A percentile compares a stretch with the other conserved stretches of the same genome.
Conservation (phyloP, 768 basidiomycete genomes). For the Rhodotorula kratochvilovae region DNA sequence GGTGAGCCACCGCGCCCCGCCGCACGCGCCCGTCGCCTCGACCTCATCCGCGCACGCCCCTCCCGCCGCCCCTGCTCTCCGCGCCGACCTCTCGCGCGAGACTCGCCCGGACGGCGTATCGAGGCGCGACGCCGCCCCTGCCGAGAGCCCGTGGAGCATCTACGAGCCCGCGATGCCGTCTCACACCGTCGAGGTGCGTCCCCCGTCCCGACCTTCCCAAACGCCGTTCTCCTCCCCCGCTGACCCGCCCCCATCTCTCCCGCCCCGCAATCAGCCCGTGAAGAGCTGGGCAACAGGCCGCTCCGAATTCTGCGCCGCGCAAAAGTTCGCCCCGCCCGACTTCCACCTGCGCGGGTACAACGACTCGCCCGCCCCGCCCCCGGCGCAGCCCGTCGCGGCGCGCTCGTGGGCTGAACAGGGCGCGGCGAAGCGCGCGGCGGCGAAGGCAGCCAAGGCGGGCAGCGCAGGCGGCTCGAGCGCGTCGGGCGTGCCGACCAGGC, state of each 20-base stretch:
- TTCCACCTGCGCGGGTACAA: background rate
- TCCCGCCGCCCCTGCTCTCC: background rate
- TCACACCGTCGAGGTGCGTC: background rate
- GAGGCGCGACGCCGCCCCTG: background rate
- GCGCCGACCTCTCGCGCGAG: background rate
- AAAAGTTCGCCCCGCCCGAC: background rate
- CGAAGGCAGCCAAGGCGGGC: background rate
- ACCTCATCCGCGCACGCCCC: background rate
- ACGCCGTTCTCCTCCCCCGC: background rate
- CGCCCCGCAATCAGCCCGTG: background rate
- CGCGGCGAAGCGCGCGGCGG: background rate
- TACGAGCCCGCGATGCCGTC: background rate
- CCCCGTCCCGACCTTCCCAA: background rate
- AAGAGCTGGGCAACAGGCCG: constrained; percentile 10
- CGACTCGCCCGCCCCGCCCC: background rate
- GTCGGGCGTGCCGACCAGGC: background rate
- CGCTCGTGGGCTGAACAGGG: background rate
- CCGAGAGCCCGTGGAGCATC: background rate
- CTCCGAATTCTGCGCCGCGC: background rate
- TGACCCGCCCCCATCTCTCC: background rate
- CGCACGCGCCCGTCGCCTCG: background rate
- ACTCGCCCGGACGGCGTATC: background rate
- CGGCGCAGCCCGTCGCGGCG: too few relatives aligned
- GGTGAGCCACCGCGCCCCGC: background rate
- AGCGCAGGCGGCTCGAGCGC: background rate